phyloP scores from a whole-genome alignment of 495 filamentous ascomycete genomes.

The Lasiosphaeria miniovina region DNA sequence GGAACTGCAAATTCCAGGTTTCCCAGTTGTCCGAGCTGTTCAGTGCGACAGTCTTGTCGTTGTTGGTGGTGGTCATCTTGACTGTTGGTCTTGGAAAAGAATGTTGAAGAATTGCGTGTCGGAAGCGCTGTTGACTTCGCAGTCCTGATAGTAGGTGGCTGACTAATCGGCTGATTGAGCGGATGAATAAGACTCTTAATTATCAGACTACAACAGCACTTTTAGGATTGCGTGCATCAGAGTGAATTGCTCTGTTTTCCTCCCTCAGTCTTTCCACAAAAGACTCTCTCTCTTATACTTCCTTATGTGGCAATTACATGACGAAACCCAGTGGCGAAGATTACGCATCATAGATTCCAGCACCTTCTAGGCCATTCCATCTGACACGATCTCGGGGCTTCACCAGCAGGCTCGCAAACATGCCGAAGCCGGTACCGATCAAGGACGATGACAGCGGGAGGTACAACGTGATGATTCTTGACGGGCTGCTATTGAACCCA shows the following conservation, averaged over 20 bases:
- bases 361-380: too few species aligned
- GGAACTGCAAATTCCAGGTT: constrained; percentile 10
- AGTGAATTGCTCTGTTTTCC: too few species aligned
- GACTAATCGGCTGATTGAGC: background rate
- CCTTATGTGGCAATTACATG: too few species aligned
- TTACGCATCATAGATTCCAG: too few species aligned
- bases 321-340: too few species aligned
- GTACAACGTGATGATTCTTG: constrained; percentile 40
- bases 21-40: constrained; percentile 7
- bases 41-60: constrained; percentile 9
- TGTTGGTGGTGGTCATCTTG: constrained; percentile 7
- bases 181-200: background rate
- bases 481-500: constrained; percentile 38
- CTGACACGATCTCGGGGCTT: too few species aligned
- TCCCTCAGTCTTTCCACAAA: too few species aligned
- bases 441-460: constrained; percentile 35
- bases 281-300: too few species aligned
- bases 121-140: background rate
- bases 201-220: too few species aligned
- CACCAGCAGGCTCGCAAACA: too few species aligned
- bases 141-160: background rate
- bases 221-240: too few species aligned
- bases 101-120: background rate
- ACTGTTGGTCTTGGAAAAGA: constrained; percentile 1
- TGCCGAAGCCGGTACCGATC: too few species aligned